Conservation (phyloP, 2,329 filamentous ascomycete species). For the Triangularia setosa region DNA sequence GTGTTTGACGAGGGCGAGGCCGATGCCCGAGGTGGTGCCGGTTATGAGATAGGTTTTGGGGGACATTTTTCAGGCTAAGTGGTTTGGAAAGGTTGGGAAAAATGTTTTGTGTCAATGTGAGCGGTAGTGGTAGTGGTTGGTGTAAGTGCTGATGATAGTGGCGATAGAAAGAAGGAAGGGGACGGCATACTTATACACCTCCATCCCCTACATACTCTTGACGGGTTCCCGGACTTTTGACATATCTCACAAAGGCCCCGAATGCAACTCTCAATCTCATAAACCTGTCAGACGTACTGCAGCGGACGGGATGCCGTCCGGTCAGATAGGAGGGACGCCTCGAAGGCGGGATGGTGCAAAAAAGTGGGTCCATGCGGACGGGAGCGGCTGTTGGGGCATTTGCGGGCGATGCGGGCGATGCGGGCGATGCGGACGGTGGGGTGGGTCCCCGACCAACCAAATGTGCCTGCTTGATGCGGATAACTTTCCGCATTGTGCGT, state of each 20-base stretch:
- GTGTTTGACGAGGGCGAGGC: conserved; percentile 26
- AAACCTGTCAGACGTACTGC: background rate
- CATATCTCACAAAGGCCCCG: background rate
- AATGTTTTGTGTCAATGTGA: background rate
- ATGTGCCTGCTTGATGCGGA: background rate
- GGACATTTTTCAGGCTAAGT: conserved; percentile 27
- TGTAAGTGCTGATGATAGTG: background rate
- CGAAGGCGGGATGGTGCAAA: background rate
- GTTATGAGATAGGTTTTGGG: conserved; percentile 34
- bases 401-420: background rate
- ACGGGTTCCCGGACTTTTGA: background rate
- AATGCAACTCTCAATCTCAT: background rate
- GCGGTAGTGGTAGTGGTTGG: background rate
- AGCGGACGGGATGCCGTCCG: background rate
- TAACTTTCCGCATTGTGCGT: background rate
- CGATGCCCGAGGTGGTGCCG: conserved; percentile 33
- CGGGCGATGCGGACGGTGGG: too few species aligned
- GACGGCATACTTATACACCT: background rate
- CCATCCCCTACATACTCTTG: background rate
- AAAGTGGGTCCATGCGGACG: background rate
- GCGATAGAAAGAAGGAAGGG: background rate
- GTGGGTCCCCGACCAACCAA: background rate
- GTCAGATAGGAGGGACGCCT: background rate
- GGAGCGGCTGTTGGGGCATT: background rate
- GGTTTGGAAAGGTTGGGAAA: background rate